Percentiles rank a stretch among this genome's conserved stretches.
phyloP scores from a whole-genome alignment of 768 basidiomycete species.

The Tulasnella sp. region DNA sequence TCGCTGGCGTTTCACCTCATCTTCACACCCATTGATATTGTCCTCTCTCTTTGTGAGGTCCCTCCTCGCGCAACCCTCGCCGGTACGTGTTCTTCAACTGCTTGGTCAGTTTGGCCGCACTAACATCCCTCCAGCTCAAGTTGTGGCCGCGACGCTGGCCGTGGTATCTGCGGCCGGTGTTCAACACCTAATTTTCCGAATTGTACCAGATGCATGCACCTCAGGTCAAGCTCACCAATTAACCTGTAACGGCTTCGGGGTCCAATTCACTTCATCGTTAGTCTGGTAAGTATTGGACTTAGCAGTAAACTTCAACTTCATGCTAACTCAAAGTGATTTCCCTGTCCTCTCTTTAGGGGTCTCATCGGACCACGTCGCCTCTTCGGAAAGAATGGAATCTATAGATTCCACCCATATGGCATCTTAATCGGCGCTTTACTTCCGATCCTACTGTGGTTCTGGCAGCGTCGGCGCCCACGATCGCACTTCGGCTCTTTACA shows the following conservation, averaged over 20 bases:
- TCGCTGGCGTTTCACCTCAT: neutral
- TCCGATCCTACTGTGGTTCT: slow-evolving; percentile 50
- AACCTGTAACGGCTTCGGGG: slow-evolving; percentile 47
- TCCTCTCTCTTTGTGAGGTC: slow-evolving; percentile 51
- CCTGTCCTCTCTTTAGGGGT: slow-evolving; percentile 43
- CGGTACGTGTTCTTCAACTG: slow-evolving; percentile 32
- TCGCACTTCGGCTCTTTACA: slow-evolving; percentile 47
- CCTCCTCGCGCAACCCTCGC: slow-evolving; percentile 51
- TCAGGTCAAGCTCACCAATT: slow-evolving; percentile 43
- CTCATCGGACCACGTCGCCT: slow-evolving; percentile 51
- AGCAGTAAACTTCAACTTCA: slow-evolving; percentile 31
- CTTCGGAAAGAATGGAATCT: slow-evolving; percentile 47
- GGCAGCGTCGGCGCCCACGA: slow-evolving; percentile 43
- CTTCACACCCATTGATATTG: neutral
- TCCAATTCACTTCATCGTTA: slow-evolving; percentile 49
- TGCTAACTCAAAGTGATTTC: neutral
- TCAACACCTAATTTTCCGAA: slow-evolving; percentile 47
- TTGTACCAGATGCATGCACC: slow-evolving; percentile 49
- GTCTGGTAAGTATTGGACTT: slow-evolving; percentile 46
- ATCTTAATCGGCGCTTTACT: slow-evolving; percentile 47
- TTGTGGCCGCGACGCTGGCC: slow-evolving; percentile 44
- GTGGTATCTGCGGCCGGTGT: slow-evolving; percentile 47
- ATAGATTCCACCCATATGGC: slow-evolving; percentile 49
- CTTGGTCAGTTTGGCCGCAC: neutral
- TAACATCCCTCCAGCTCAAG: slow-evolving; percentile 45